Evolutionary conservation across 371 early-diverging fungal genomes (phyloP).

Genomic region (Rhizopus delemar): DNA sequence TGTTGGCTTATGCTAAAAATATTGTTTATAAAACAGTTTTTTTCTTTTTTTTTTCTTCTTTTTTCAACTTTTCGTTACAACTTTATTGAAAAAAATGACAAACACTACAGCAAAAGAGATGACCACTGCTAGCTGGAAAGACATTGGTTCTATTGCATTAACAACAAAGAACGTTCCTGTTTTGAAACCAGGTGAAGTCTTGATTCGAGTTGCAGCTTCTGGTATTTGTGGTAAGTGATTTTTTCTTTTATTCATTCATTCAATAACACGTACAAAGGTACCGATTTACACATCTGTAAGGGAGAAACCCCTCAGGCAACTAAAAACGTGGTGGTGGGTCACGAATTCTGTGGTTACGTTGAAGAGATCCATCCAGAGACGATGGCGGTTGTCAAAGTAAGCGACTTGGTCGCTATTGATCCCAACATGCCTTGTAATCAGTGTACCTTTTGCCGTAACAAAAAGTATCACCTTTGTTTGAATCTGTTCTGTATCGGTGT

Average conservation of each 20-base stretch:
- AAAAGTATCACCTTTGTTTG: slow-evolving; percentile 53
- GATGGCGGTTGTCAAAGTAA: slow-evolving; percentile 22
- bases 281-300: slow-evolving; percentile 59
- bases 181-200: slow-evolving; percentile 47
- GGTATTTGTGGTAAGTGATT: slow-evolving; percentile 53
- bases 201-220: slow-evolving; percentile 57
- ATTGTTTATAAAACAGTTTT: not conserved
- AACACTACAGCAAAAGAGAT: slow-evolving; percentile 23
- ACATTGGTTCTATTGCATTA: slow-evolving; percentile 47
- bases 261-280: slow-evolving; percentile 26
- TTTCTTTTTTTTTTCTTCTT: slow-evolving; percentile 3
- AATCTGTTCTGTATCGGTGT: slow-evolving; percentile 54
- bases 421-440: slow-evolving; percentile 58
- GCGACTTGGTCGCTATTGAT: slow-evolving; percentile 54
- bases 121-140: slow-evolving; percentile 57
- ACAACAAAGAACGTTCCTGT: slow-evolving; percentile 39
- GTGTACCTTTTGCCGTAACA: slow-evolving; percentile 54
- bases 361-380: slow-evolving; percentile 51
- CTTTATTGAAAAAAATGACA: slow-evolving; percentile 11
- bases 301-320: slow-evolving; percentile 62
- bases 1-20: not conserved
- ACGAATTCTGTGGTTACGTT: slow-evolving; percentile 57
- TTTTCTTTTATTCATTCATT: not conserved
- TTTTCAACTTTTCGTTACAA: not conserved
- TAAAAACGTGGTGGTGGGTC: slow-evolving; percentile 53